Base-by-base conservation (phyloP, 2,329 filamentous ascomycete species). In the Fusarium tricinctum region DNA sequence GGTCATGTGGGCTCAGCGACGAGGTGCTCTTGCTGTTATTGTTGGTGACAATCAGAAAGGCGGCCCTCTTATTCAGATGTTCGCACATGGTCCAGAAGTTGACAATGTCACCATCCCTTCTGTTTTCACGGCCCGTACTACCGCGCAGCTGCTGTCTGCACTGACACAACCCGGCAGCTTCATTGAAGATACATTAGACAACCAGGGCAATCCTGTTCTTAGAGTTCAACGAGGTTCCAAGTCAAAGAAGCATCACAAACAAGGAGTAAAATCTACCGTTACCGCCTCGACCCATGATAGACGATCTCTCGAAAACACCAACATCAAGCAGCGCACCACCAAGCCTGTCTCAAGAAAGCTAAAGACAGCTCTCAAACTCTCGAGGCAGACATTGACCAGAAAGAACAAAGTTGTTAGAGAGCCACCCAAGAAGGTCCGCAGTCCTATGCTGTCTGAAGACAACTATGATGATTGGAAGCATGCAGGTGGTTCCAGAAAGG, bases 51-150 rank as follows among this genome's bases (percentile, higher is more conserved):
- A 97, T 78, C 91, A 92, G 59, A 92, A 92, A 64, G 95, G 95
- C 44, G 94, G 94, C 6, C 92, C 92, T 35, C 82, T 99, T 64
- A 92, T 98, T 50, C 96, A 97, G 73, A 99, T 99, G 96, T 98
- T 97, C 78, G 96, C 96, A n/a, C 89, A 92, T 74, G 96, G 95
- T 38, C 94, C 98, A 76, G 79, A 80, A 33, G 97, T 95, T 5
- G 97, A 94, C 33, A 97, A 97, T 74, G 88, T 98, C 69, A 93
- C 93, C 1, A 97, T 99, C 54, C 94, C 96, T 2, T 93, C 96
- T 1, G 85, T 98, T 12, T 99, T 99, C 79, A 98, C 96, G 0
- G 97, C 95, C 1, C 89, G 96, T 72, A 98, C 94, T 1, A 98
- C 95, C 0, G 96, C 96, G 2, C 95, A 97, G 77, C 84, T 99